Percentiles rank a stretch among this genome's conserved stretches.
Evolutionary conservation across 2,329 filamentous ascomycete genomes (phyloP).

Genomic region (Polytolypa hystricis): DNA sequence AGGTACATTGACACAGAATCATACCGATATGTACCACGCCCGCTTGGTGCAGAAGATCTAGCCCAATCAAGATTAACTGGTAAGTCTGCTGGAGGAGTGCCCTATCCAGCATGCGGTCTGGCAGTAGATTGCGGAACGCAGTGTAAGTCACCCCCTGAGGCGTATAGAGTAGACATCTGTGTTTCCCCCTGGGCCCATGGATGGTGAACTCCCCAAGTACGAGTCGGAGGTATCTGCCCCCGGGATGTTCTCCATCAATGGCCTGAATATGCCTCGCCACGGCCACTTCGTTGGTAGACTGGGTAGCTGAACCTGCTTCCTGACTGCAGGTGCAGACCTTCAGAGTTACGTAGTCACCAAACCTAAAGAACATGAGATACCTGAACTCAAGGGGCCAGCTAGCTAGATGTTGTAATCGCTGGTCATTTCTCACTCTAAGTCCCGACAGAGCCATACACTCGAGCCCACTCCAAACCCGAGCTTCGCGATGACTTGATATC

Average conservation of each 20-base stretch:
- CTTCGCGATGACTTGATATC: constrained; percentile 1
- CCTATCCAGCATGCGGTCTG: neutral
- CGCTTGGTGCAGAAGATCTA: constrained; percentile 27
- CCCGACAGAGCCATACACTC: constrained; percentile 23
- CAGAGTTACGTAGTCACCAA: neutral
- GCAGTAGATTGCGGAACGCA: neutral
- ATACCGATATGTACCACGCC: constrained; percentile 34
- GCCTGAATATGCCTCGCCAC: neutral
- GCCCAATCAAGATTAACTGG: constrained; percentile 3
- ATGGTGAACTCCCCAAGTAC: neutral
- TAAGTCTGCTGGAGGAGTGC: neutral
- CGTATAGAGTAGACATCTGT: neutral
- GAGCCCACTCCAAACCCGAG: neutral
- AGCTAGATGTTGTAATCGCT: neutral
- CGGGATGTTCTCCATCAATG: neutral
- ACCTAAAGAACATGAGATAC: neutral
- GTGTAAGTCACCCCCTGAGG: neutral
- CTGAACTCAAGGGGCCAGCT: neutral
- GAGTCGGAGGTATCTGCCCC: neutral
- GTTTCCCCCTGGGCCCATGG: neutral
- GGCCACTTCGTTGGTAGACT: constrained; percentile 1
- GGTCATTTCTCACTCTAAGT: constrained; percentile 1
- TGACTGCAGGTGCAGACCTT: neutral
- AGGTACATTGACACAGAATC: no score
- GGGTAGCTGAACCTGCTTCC: neutral